Percentiles rank a stretch among this genome's conserved stretches.
phyloP scores from a whole-genome alignment of 305 asterid genomes.

The Stenogyne calaminthoides region DNA sequence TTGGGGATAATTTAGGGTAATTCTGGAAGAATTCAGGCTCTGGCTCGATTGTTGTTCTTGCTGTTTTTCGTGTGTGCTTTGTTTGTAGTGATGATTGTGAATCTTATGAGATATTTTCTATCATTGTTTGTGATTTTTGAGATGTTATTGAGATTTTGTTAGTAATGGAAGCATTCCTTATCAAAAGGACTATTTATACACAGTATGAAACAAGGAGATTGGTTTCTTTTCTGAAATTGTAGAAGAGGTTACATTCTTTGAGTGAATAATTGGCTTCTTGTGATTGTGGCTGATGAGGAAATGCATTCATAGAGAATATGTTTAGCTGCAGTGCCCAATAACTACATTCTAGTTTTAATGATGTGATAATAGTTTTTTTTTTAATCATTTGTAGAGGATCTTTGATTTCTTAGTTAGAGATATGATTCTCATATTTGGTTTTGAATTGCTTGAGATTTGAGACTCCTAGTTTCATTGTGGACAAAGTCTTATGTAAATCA shows the following conservation, averaged over 20 bases:
- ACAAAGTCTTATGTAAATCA: too few species aligned
- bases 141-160: background rate
- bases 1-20: background rate
- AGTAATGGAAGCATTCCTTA: background rate
- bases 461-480: background rate
- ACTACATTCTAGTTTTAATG: background rate
- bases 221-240: background rate
- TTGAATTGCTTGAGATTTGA: background rate
- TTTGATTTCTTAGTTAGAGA: background rate
- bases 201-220: background rate
- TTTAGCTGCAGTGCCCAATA: background rate
- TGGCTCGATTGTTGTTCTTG: background rate
- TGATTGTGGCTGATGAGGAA: background rate
- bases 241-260: background rate
- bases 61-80: background rate
- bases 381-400: background rate
- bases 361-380: background rate
- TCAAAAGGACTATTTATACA: background rate
- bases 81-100: background rate
- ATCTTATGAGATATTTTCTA: background rate
- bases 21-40: background rate
- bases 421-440: background rate
- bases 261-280: background rate
- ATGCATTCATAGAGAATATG: background rate
- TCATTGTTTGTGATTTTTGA: too few species aligned